These are phyloP conservation scores for Fusarium vanettenii DNA, from an alignment of 2,329 filamentous ascomycete species.

Conservation along the genomic window DNA sequence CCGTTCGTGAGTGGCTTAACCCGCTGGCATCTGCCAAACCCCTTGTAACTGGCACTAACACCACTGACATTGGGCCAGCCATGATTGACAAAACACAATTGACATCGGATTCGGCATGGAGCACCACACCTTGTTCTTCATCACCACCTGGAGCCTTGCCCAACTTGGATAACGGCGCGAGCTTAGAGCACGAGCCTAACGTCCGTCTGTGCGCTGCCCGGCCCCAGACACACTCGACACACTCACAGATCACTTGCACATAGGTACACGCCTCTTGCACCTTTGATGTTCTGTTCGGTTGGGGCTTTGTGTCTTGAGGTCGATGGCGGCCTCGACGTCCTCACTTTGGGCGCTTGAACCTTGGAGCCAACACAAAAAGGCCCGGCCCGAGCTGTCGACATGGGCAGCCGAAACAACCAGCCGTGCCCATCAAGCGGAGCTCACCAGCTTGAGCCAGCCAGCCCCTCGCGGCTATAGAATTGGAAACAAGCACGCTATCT, in stretches of 20 bases:
- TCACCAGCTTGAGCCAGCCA: not conserved
- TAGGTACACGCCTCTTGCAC: constrained; percentile 18
- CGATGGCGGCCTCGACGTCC: constrained; percentile 8
- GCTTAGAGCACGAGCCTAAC: constrained; percentile 36
- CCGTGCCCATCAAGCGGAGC: constrained; percentile 11
- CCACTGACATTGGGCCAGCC: constrained; percentile 3
- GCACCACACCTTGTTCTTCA: constrained; percentile 26
- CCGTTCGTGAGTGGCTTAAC: constrained; percentile 5
- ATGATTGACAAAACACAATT: constrained; percentile 19
- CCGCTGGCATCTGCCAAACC: constrained; percentile 30
- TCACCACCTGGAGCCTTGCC: constrained; percentile 36
- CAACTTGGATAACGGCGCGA: constrained; percentile 35
- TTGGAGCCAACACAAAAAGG: constrained; percentile 33
- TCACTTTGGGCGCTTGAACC: constrained; percentile 20
- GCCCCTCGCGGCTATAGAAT: not conserved
- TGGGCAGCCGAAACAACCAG: constrained; percentile 19
- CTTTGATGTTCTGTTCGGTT: constrained; percentile 23
- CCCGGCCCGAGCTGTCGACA: constrained; percentile 39
- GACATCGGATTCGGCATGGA: not conserved
- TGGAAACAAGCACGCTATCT: constrained; percentile 2
- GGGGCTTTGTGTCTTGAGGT: constrained; percentile 24
- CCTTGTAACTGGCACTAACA: constrained; percentile 30
- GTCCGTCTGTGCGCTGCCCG: constrained; percentile 38
- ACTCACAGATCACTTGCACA: constrained; percentile 20
- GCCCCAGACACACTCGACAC: constrained; percentile 25